Percentiles rank a stretch among this genome's conserved stretches.
Conservation (phyloP, 192 early-diverging fungal genomes). For the Coemansia sp. region DNA sequence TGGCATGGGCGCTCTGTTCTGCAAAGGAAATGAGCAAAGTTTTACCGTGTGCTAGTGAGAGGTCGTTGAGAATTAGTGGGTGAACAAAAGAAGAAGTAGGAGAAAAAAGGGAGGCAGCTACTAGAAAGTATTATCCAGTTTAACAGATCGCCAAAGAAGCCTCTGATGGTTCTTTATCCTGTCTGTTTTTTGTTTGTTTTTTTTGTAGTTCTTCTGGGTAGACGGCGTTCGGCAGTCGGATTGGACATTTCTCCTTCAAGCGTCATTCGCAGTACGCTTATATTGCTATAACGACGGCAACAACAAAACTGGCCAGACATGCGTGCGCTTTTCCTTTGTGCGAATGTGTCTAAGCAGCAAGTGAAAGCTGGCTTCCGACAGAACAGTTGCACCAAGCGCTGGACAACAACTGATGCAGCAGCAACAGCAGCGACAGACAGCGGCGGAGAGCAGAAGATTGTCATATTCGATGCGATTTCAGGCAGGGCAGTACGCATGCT, state of each 20-base stretch:
- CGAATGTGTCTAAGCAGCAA: neutral
- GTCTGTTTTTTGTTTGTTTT: no score
- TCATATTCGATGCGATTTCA: constrained; percentile 43
- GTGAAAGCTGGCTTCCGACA: neutral
- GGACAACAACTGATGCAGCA: neutral
- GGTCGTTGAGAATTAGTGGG: no score
- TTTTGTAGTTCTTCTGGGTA: no score
- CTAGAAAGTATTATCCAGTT: no score
- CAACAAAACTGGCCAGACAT: neutral
- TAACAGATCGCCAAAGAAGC: no score
- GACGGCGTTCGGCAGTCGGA: no score
- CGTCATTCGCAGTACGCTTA: neutral
- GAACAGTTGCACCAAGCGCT: constrained; percentile 2
- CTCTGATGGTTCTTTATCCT: no score
- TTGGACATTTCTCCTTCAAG: no score
- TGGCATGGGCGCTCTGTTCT: neutral
- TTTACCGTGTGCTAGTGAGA: neutral
- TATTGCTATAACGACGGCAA: neutral
- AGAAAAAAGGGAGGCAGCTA: neutral
- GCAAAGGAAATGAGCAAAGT: neutral
- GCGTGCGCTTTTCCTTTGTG: neutral
- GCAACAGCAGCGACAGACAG: neutral
- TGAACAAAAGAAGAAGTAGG: neutral
- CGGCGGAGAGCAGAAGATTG: constrained; percentile 1
- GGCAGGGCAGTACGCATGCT: constrained; percentile 46